Percentiles rank a stretch among this genome's conserved stretches.
phyloP scores from a whole-genome alignment of 768 basidiomycete species.

The Nidularia pulvinata region DNA sequence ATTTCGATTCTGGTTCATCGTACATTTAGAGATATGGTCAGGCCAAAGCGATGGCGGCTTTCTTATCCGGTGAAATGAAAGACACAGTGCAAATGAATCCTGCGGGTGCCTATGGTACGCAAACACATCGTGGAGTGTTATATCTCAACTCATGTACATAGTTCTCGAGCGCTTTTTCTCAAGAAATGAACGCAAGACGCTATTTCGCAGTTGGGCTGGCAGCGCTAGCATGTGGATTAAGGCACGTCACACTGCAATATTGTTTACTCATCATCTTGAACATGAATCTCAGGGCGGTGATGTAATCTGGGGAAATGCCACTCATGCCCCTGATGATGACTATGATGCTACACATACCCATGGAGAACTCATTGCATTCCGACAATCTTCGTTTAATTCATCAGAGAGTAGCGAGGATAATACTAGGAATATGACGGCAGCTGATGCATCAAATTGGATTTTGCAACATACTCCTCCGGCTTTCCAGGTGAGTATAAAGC shows the following conservation, averaged over 20 bases:
- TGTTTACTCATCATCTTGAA: neutral
- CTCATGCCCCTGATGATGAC: constrained; percentile 81
- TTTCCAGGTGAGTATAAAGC: constrained; percentile 59
- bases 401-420: constrained; percentile 17
- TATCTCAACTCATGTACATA: constrained; percentile 18
- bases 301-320: constrained; percentile 77
- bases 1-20: neutral
- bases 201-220: constrained; percentile 96
- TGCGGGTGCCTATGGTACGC: constrained; percentile 72
- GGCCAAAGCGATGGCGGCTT: constrained; percentile 95
- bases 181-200: constrained; percentile 79
- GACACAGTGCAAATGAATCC: constrained; percentile 89
- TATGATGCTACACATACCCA: constrained; percentile 56
- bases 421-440: constrained; percentile 71
- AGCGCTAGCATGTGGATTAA: constrained; percentile 95
- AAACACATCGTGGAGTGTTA: neutral
- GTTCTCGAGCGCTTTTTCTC: constrained; percentile 91
- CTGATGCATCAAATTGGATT: constrained; percentile 77
- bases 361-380: constrained; percentile 85
- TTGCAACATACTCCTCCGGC: constrained; percentile 76
- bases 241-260: constrained; percentile 31
- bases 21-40: constrained; percentile 17
- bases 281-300: constrained; percentile 64
- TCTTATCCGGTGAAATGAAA: constrained; percentile 94
- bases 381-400: constrained; percentile 23